A percentile compares a stretch with the other conserved stretches of the same genome.
Evolutionary conservation across 2,329 filamentous ascomycete species (phyloP).

Genomic region (Elsinoe perseae): DNA sequence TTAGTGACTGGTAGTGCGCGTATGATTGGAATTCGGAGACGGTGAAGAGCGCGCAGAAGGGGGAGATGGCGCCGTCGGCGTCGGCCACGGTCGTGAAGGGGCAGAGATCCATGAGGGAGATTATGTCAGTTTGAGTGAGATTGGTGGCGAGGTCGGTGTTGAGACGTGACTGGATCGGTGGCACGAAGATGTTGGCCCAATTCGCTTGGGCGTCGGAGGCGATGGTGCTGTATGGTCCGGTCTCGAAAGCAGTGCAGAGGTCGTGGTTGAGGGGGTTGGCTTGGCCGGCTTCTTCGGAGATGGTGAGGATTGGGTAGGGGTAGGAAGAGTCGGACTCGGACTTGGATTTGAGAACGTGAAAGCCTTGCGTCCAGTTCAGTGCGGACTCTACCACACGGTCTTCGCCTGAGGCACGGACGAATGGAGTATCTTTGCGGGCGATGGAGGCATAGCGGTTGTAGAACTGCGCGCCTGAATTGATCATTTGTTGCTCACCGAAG

Average conservation of each 20-base stretch:
- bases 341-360: slow-evolving; percentile 49
- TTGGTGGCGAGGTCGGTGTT: slow-evolving; percentile 63
- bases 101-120: slow-evolving; percentile 81
- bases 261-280: slow-evolving; percentile 81
- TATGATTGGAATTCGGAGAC: slow-evolving; percentile 64
- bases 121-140: slow-evolving; percentile 53
- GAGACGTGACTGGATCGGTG: slow-evolving; percentile 59
- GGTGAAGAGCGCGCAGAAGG: slow-evolving; percentile 71
- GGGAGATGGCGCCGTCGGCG: slow-evolving; percentile 49
- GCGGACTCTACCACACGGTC: slow-evolving; percentile 67
- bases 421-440: slow-evolving; percentile 52
- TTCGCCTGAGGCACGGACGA: slow-evolving; percentile 63
- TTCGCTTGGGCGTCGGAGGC: slow-evolving; percentile 45
- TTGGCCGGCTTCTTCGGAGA: slow-evolving; percentile 56
- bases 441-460: slow-evolving; percentile 64
- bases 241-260: slow-evolving; percentile 63
- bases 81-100: slow-evolving; percentile 73
- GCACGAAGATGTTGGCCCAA: slow-evolving; percentile 59
- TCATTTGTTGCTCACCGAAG: slow-evolving; percentile 62
- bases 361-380: slow-evolving; percentile 66
- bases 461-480: slow-evolving; percentile 68
- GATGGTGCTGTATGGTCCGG: slow-evolving; percentile 44
- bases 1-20: slow-evolving; percentile 70
- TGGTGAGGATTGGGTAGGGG: slow-evolving; percentile 53
- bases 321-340: slow-evolving; percentile 38